Conservation (phyloP, 2,329 filamentous ascomycete species). For the Cadophora malorum region DNA sequence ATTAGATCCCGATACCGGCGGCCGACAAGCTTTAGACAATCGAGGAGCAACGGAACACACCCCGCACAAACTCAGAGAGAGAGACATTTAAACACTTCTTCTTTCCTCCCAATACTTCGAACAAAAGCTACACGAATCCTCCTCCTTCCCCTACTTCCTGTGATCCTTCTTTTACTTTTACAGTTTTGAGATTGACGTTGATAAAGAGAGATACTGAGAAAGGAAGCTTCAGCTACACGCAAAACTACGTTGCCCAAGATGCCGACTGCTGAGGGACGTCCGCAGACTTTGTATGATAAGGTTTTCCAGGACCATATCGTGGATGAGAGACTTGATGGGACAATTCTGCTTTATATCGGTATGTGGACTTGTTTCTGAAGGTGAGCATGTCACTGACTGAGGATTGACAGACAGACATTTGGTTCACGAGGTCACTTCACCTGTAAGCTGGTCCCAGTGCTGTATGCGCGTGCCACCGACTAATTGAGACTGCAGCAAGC, state of each 20-base stretch:
- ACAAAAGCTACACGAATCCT: background rate
- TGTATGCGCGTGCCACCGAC: slow-evolving; percentile 19
- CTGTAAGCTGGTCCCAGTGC: slow-evolving; percentile 60
- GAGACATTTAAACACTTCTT: background rate
- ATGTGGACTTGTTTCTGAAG: slow-evolving; percentile 45
- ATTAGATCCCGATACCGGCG: slow-evolving; percentile 20
- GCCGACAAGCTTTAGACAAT: slow-evolving; percentile 6
- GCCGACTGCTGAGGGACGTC: slow-evolving; percentile 74
- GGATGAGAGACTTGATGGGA: slow-evolving; percentile 93
- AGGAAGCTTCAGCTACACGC: background rate
- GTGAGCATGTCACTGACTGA: slow-evolving; percentile 29
- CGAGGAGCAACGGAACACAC: slow-evolving; percentile 10
- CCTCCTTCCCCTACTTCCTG: background rate
- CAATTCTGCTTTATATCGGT: slow-evolving; percentile 92
- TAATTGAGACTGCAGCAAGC: slow-evolving; percentile 71
- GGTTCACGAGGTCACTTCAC: slow-evolving; percentile 97
- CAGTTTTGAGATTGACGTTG: background rate
- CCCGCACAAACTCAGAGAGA: slow-evolving; percentile 17
- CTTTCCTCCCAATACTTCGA: background rate
- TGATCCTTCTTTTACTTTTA: background rate
- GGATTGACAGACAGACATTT: slow-evolving; percentile 78
- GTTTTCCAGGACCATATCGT: slow-evolving; percentile 94
- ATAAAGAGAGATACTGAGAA: background rate
- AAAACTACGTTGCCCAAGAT: slow-evolving; percentile 53
- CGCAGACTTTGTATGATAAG: slow-evolving; percentile 95